Conservation (phyloP, 1,139 yeast species). For the Meyerozyma smithsonii region DNA sequence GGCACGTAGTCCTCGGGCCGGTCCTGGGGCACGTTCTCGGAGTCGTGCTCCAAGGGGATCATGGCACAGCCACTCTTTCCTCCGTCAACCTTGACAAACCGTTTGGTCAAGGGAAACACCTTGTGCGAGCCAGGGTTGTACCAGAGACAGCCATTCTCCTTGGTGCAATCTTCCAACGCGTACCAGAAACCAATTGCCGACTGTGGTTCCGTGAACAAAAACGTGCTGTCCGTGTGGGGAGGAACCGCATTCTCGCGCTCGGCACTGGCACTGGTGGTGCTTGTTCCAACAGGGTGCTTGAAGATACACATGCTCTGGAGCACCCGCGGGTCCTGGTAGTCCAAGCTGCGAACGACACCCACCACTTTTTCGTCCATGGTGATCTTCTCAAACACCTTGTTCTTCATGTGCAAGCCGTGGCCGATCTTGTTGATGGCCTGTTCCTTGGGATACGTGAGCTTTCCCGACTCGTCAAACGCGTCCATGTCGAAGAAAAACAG, state of each 20-base stretch:
- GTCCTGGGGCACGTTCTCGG: slow-evolving; percentile 16
- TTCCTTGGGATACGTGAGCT: slow-evolving; percentile 48
- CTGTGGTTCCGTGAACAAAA: slow-evolving; percentile 67
- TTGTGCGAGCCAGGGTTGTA: slow-evolving; percentile 75
- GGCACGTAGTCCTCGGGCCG: slow-evolving; percentile 36
- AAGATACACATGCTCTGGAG: slow-evolving; percentile 78
- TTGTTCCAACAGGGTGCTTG: slow-evolving; percentile 57
- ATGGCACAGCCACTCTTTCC: slow-evolving; percentile 52
- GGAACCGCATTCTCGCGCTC: slow-evolving; percentile 69
- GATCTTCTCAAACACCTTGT: slow-evolving; percentile 41
- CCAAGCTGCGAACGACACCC: slow-evolving; percentile 48
- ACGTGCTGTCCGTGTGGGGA: slow-evolving; percentile 73
- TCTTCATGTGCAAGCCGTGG: slow-evolving; percentile 64
- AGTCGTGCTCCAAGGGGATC: slow-evolving; percentile 23
- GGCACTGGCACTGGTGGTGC: slow-evolving; percentile 24
- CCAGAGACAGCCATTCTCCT: slow-evolving; percentile 64
- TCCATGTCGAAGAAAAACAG: slow-evolving; percentile 69
- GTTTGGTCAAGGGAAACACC: slow-evolving; percentile 49
- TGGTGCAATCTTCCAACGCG: slow-evolving; percentile 72
- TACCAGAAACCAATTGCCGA: slow-evolving; percentile 80
- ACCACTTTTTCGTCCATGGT: slow-evolving; percentile 51
- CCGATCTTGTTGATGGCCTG: slow-evolving; percentile 73
- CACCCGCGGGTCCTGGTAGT: slow-evolving; percentile 62
- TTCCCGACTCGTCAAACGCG: slow-evolving; percentile 53
- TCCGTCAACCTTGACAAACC: slow-evolving; percentile 55